These are phyloP conservation scores for Pelargonium citronellum DNA, from an alignment of 441 rosid species.

Conservation along the genomic window DNA sequence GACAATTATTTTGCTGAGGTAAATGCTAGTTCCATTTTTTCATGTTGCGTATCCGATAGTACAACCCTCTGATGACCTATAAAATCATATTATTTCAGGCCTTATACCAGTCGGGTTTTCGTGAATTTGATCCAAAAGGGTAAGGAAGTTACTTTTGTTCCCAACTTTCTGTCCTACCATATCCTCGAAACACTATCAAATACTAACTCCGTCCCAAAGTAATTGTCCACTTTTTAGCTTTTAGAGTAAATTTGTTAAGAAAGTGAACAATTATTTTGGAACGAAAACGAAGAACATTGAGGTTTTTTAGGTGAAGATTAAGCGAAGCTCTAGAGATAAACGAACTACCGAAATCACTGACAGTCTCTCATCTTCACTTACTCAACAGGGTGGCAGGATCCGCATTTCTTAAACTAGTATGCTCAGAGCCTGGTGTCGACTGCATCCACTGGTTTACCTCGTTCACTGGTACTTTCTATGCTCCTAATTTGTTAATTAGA, in stretches of 20 bases:
- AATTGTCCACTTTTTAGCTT: too few relatives aligned
- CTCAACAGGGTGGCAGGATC: conserved; percentile 24
- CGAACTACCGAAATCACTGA: too few relatives aligned
- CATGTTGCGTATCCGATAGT: background rate
- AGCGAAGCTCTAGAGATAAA: too few relatives aligned
- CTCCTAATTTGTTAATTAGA: background rate
- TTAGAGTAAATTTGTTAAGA: too few relatives aligned
- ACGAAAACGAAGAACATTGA: too few relatives aligned
- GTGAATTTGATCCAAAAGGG: conserved; percentile 40
- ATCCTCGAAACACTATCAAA: background rate
- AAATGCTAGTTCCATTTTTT: conserved; percentile 12
- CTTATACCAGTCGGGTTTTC: conserved; percentile 31
- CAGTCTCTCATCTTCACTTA: background rate
- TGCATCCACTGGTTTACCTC: conserved; percentile 33
- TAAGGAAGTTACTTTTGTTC: conserved; percentile 15
- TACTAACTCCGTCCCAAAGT: too few relatives aligned
- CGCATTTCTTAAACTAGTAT: conserved; percentile 27
- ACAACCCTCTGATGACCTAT: background rate
- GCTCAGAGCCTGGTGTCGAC: conserved; percentile 37
- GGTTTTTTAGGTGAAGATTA: too few relatives aligned
- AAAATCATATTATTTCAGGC: conserved; percentile 23
- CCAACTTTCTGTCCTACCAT: background rate
- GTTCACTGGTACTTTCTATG: conserved; percentile 31
- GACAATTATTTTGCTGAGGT: conserved; percentile 35
- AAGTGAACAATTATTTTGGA: too few relatives aligned